Evolutionary conservation across 164 flowering plant species (phyloP).

Genomic region (Kalanchoe fedtschenkoi): DNA sequence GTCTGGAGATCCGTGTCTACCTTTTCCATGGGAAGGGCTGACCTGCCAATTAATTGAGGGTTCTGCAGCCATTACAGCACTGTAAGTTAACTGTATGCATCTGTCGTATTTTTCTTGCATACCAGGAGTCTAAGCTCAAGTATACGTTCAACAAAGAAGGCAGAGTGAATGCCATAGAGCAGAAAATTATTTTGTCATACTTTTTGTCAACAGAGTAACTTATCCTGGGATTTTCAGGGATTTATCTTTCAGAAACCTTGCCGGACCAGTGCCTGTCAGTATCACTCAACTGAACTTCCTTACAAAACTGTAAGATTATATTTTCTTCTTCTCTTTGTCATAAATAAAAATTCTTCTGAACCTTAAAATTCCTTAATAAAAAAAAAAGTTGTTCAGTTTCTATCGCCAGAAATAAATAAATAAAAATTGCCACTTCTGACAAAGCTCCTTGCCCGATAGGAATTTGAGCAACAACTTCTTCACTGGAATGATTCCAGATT

Average conservation of each 20-base stretch:
- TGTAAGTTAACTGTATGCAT: slow-evolving; percentile 27
- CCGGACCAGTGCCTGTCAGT: slow-evolving; percentile 36
- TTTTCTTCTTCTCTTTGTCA: not conserved
- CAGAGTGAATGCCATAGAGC: not conserved
- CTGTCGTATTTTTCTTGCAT: not conserved
- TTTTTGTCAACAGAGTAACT: not conserved
- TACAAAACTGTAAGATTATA: slow-evolving; percentile 35
- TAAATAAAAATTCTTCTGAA: not conserved
- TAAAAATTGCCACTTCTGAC: too few relatives aligned
- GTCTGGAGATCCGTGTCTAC: slow-evolving; percentile 70
- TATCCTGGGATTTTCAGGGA: slow-evolving; percentile 28
- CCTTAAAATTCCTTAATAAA: too few relatives aligned
- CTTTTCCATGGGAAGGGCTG: slow-evolving; percentile 42
- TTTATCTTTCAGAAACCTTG: slow-evolving; percentile 31
- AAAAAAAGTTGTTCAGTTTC: too few relatives aligned
- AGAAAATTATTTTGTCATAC: not conserved
- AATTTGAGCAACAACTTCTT: slow-evolving; percentile 39
- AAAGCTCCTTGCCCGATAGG: slow-evolving; percentile 19
- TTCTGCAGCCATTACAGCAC: slow-evolving; percentile 20
- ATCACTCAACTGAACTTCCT: slow-evolving; percentile 34
- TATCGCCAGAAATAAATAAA: too few relatives aligned
- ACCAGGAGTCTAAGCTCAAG: not conserved
- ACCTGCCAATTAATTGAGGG: slow-evolving; percentile 24
- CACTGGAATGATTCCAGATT: slow-evolving; percentile 28
- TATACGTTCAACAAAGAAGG: not conserved